These are phyloP conservation scores for Thelephora terrestris DNA, from an alignment of 1,284 basidiomycete species.

Conservation along the genomic window DNA sequence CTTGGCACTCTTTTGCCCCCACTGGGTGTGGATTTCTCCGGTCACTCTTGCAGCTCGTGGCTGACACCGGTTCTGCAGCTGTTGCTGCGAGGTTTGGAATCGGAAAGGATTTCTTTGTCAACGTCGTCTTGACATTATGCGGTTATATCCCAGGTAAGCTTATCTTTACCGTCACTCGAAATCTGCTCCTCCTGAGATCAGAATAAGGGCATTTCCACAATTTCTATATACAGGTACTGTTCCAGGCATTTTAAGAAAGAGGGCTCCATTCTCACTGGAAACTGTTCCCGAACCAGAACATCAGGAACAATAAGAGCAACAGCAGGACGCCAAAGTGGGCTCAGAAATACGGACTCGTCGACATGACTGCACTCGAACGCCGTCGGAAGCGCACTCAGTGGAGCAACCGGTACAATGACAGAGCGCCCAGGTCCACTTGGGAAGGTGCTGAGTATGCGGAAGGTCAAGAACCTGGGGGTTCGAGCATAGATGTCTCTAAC, in stretches of 20 bases:
- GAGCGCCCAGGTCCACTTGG: conserved; percentile 61
- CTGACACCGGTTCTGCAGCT: conserved; percentile 37
- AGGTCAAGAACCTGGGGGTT: conserved; percentile 48
- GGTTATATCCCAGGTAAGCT: conserved; percentile 81
- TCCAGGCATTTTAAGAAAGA: not conserved
- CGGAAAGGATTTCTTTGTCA: conserved; percentile 88
- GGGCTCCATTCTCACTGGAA: not conserved
- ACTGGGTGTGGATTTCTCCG: conserved; percentile 48
- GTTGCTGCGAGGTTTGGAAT: conserved; percentile 93
- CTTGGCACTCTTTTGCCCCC: conserved; percentile 80
- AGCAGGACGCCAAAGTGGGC: conserved; percentile 93
- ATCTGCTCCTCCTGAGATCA: conserved; percentile 4
- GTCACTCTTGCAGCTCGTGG: conserved; percentile 1
- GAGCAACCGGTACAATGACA: conserved; percentile 80
- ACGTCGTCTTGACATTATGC: conserved; percentile 79
- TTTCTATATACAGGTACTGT: conserved; percentile 77
- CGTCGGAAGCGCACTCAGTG: conserved; percentile 76
- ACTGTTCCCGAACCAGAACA: conserved; percentile 46
- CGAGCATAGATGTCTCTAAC: conserved; percentile 34
- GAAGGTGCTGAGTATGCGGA: conserved; percentile 69
- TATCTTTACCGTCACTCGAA: not conserved
- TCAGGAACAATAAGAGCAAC: conserved; percentile 91
- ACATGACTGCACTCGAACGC: conserved; percentile 66
- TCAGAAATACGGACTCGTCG: conserved; percentile 78
- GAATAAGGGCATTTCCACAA: conserved; percentile 72